Evolutionary conservation across 805 yeast species (phyloP).

Genomic region (Teunomyces lycoperdinae): DNA sequence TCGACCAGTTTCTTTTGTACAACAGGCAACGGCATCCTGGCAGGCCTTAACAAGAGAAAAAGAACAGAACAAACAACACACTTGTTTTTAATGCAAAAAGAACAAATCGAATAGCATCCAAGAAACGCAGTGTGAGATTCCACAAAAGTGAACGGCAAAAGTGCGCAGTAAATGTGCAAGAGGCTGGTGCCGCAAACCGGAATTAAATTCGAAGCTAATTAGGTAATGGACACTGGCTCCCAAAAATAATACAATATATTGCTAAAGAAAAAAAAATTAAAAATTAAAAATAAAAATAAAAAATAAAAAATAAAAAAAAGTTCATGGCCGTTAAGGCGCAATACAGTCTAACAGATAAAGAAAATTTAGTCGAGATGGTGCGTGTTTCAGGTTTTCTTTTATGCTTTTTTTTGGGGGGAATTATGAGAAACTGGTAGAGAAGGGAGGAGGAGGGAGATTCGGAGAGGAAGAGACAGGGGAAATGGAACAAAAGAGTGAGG

Average conservation of each 20-base stretch:
- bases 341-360: not conserved
- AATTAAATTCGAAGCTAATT: not conserved
- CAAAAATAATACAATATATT: too few species aligned
- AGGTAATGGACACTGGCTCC: not conserved
- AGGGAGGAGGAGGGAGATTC: too few species aligned
- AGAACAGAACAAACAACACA: not conserved
- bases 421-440: too few species aligned
- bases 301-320: not conserved
- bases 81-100: not conserved
- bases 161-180: not conserved
- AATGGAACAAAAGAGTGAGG: too few species aligned
- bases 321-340: not conserved
- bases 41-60: not conserved
- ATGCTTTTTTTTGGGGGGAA: not conserved
- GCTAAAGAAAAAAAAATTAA: not conserved
- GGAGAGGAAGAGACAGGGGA: too few species aligned
- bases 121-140: not conserved
- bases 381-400: not conserved
- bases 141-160: conserved; percentile 1
- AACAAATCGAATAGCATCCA: not conserved
- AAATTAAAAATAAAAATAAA: not conserved
- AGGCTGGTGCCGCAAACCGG: conserved; percentile 3
- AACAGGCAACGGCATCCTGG: conserved; percentile 3
- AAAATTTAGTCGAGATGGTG: not conserved
- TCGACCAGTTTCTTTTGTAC: not conserved